Percentiles rank a stretch among this genome's conserved stretches.
Evolutionary conservation across 129 eudicot genomes (phyloP).

Genomic region (Lonicera japonica): DNA sequence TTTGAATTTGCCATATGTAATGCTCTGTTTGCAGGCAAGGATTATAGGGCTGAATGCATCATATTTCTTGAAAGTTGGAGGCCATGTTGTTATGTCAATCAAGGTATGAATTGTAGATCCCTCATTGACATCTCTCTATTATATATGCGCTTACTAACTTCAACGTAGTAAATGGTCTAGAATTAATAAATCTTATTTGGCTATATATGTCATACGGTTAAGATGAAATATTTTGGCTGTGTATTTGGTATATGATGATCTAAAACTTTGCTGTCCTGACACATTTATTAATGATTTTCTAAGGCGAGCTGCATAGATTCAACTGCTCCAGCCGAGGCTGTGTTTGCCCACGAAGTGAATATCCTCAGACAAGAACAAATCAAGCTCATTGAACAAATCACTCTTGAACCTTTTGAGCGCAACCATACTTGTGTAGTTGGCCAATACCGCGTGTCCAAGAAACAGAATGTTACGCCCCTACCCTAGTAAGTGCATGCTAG

Average conservation of each 20-base stretch:
- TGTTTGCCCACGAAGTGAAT: slow-evolving; percentile 80
- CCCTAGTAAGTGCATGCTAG: too few species aligned
- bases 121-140: too few species aligned
- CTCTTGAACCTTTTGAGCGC: slow-evolving; percentile 76
- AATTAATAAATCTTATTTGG: too few species aligned
- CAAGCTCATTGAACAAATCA: slow-evolving; percentile 72
- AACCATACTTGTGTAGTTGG: slow-evolving; percentile 89
- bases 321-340: slow-evolving; percentile 83
- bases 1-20: not conserved
- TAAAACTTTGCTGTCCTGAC: not conserved
- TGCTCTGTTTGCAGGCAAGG: slow-evolving; percentile 57
- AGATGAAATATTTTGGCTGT: too few species aligned
- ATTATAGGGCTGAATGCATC: slow-evolving; percentile 82
- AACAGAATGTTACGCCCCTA: slow-evolving; percentile 23
- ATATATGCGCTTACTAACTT: too few species aligned
- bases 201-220: too few species aligned
- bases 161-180: not conserved
- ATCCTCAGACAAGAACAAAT: slow-evolving; percentile 77
- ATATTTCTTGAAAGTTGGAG: slow-evolving; percentile 82
- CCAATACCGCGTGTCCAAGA: slow-evolving; percentile 67
- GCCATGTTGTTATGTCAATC: slow-evolving; percentile 79
- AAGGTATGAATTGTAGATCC: slow-evolving; percentile 43
- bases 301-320: slow-evolving; percentile 98
- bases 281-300: not conserved
- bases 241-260: not conserved